Evolutionary conservation across 768 basidiomycete genomes (phyloP).

Genomic region (Termitomyces sp.): DNA sequence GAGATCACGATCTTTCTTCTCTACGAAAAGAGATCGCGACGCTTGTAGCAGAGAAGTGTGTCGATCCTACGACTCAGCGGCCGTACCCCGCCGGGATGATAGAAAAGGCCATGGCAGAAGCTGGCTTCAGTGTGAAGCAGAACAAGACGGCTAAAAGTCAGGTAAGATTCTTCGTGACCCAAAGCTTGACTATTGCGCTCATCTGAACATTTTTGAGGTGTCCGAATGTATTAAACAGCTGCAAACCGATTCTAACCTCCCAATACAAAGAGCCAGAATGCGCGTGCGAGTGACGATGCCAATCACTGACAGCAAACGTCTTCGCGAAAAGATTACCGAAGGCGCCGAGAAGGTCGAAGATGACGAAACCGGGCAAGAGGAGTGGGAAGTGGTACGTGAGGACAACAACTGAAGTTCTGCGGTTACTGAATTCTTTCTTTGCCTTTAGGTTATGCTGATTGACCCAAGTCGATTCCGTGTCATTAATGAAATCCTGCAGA

Average conservation of each 20-base stretch:
- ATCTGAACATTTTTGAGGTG: conserved; percentile 40
- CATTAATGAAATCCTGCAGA: conserved; percentile 85
- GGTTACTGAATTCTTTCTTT: conserved; percentile 1
- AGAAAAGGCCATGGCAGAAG: conserved; percentile 96
- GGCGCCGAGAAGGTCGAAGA: conserved; percentile 81
- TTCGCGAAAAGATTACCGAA: conserved; percentile 67
- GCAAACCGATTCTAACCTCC: conserved; percentile 78
- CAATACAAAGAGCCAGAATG: conserved; percentile 93
- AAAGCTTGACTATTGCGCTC: background rate
- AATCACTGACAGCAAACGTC: conserved; percentile 50
- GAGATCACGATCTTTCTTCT: conserved; percentile 82
- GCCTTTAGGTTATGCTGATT: conserved; percentile 74
- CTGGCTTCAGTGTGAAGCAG: conserved; percentile 85
- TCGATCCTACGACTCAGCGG: conserved; percentile 83
- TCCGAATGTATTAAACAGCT: conserved; percentile 84
- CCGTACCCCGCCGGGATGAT: conserved; percentile 95
- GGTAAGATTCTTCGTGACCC: conserved; percentile 31
- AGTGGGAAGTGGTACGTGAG: conserved; percentile 81
- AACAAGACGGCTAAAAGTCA: conserved; percentile 94
- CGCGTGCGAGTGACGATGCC: conserved; percentile 81
- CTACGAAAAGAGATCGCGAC: conserved; percentile 89
- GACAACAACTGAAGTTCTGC: background rate
- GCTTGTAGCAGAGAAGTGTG: conserved; percentile 91
- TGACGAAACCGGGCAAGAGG: conserved; percentile 62
- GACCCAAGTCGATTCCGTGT: conserved; percentile 90